Percentiles rank a stretch among this genome's conserved stretches.
These are phyloP conservation scores for Solanum hybrid DNA, from an alignment of 305 asterid species.

Conservation along the genomic window DNA sequence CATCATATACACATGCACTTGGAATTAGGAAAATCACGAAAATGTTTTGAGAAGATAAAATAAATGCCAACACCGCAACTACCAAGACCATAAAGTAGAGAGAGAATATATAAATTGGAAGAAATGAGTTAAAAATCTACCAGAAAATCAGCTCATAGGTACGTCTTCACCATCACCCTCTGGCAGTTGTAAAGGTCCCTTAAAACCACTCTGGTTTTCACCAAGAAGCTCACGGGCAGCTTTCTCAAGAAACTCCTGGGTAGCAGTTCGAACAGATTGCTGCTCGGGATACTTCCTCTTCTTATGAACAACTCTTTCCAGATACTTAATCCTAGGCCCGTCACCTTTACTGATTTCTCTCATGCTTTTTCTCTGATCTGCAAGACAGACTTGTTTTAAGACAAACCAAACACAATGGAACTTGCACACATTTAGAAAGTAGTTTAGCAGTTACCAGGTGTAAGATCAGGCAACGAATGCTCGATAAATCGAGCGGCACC, in stretches of 20 bases:
- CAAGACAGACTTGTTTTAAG: slow-evolving; percentile 14
- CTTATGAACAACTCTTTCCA: slow-evolving; percentile 48
- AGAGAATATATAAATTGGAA: neutral
- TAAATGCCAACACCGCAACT: neutral
- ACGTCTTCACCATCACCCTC: slow-evolving; percentile 53
- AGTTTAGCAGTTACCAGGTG: slow-evolving; percentile 42
- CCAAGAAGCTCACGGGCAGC: slow-evolving; percentile 89
- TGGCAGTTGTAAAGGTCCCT: slow-evolving; percentile 63
- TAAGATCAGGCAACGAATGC: slow-evolving; percentile 91
- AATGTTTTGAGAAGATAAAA: neutral
- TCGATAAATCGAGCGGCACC: slow-evolving; percentile 88
- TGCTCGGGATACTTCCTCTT: slow-evolving; percentile 66
- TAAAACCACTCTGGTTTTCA: slow-evolving; percentile 56
- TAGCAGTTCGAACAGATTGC: slow-evolving; percentile 67
- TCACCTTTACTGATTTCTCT: slow-evolving; percentile 62
- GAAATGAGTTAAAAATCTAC: slow-evolving; percentile 28
- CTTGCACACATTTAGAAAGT: neutral
- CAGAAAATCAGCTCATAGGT: slow-evolving; percentile 50
- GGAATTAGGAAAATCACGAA: neutral
- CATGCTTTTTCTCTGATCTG: slow-evolving; percentile 92
- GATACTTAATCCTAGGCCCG: slow-evolving; percentile 30
- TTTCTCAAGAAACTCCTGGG: slow-evolving; percentile 94
- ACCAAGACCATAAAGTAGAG: neutral
- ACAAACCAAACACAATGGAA: neutral
- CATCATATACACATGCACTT: neutral